Percentiles rank a stretch among this genome's conserved stretches.
phyloP scores from a whole-genome alignment of 164 flowering plant genomes.

The Pachysandra terminalis region DNA sequence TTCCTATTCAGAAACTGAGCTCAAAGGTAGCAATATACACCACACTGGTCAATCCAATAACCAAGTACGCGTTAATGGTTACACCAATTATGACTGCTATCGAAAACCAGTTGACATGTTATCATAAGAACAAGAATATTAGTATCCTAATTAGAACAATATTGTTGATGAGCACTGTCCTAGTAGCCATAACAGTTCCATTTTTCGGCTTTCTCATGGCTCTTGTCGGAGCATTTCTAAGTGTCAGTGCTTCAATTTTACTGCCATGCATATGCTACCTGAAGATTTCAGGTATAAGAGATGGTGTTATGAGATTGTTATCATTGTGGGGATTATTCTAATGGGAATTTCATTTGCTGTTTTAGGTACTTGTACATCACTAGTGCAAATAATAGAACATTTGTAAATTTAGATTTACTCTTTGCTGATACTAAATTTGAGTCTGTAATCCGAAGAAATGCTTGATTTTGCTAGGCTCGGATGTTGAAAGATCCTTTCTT shows the following conservation, averaged over 20 bases:
- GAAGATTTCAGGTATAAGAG: conserved; percentile 38
- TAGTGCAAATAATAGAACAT: conserved; percentile 25
- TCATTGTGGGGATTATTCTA: conserved; percentile 24
- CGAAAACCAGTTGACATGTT: conserved; percentile 30
- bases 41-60: conserved; percentile 57
- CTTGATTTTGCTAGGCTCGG: too few relatives aligned
- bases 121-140: conserved; percentile 19
- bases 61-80: conserved; percentile 69
- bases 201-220: conserved; percentile 52
- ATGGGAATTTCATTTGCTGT: conserved; percentile 33
- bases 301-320: conserved; percentile 30
- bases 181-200: conserved; percentile 46
- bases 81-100: conserved; percentile 53
- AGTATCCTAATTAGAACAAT: conserved; percentile 43
- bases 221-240: conserved; percentile 52
- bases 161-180: conserved; percentile 40
- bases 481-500: too few relatives aligned
- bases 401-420: background rate
- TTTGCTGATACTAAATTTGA: too few relatives aligned
- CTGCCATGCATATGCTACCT: conserved; percentile 61
- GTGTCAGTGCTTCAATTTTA: conserved; percentile 43
- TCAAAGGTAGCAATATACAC: conserved; percentile 81
- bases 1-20: conserved; percentile 46
- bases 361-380: conserved; percentile 49
- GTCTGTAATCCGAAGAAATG: too few relatives aligned